These are phyloP conservation scores for Bisporella sp. DNA, from an alignment of 2,329 filamentous ascomycete species.

Conservation along the genomic window DNA sequence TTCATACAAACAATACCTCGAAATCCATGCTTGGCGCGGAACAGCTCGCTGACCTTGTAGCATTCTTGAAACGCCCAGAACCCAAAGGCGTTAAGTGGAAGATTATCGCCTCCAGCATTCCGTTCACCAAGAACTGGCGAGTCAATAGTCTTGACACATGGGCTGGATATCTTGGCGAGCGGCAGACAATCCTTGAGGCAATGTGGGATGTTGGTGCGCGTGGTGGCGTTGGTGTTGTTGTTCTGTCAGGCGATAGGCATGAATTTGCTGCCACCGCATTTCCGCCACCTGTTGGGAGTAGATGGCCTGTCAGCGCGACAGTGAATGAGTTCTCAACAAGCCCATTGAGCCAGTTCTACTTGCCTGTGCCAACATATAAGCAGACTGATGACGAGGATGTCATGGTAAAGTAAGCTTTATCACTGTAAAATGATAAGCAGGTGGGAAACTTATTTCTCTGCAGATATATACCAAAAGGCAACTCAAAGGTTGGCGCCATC, in stretches of 20 bases:
- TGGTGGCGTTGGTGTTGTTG: slow-evolving; percentile 67
- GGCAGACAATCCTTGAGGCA: slow-evolving; percentile 71
- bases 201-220: slow-evolving; percentile 81
- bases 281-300: slow-evolving; percentile 52
- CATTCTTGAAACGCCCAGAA: slow-evolving; percentile 67
- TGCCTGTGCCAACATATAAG: slow-evolving; percentile 75
- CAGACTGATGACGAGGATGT: slow-evolving; percentile 80
- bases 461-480: slow-evolving; percentile 75
- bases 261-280: slow-evolving; percentile 89
- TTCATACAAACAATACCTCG: slow-evolving; percentile 50
- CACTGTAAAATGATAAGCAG: slow-evolving; percentile 13
- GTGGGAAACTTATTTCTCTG: not conserved
- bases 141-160: slow-evolving; percentile 86
- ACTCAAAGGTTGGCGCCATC: slow-evolving; percentile 80
- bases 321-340: slow-evolving; percentile 91
- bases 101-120: slow-evolving; percentile 81
- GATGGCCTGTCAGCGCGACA: slow-evolving; percentile 55
- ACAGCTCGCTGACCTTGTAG: slow-evolving; percentile 73
- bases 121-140: slow-evolving; percentile 97
- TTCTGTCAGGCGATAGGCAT: slow-evolving; percentile 89
- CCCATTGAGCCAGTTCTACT: slow-evolving; percentile 89
- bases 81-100: slow-evolving; percentile 84
- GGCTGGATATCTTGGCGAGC: slow-evolving; percentile 84
- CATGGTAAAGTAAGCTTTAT: slow-evolving; percentile 63
- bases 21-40: slow-evolving; percentile 84